Base-by-base conservation (phyloP, 331 rosid genomes). In the Saraca asoca region DNA sequence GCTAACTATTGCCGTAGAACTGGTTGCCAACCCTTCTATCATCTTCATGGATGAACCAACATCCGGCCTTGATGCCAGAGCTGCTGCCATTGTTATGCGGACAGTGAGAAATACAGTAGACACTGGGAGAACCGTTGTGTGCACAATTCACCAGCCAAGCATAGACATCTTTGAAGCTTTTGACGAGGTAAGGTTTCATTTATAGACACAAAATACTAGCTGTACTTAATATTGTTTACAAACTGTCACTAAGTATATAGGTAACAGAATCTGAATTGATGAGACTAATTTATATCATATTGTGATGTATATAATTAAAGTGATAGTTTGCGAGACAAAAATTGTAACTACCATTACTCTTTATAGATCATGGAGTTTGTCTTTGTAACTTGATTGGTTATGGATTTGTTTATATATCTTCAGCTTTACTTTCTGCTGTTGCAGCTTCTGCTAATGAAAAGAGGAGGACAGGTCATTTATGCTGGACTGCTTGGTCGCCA, bases 1-100 rank as follows among this genome's bases (percentile, higher is more conserved):
- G 82, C 66, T 91, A 7, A 88, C 98, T 0, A 82, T 91, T 37
- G 95, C 96, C 31, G 92, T 91, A n/a, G 98, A 91, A 72, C 69
- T 91, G n/a, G 95, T 91, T 16, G 97, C 95, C 9, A 91, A 91
- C 74, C 97, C 97, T 10, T 86, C 91, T 33, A 85, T 88, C 13
- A 85, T 91, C 37, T 91, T 91, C 79, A 89, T 91, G 98, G 96
- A 89, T 45, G 95, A 91, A 75, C 96, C 96, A 37, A 91, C 95
- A 38, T 89, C 96, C 5, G 96, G 96, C 5, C 64, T 91, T 9
- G 96, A 91, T 79, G 98, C 98, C 12, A 87, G 92, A 75, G 95
- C 96, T 60, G 96, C 96, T 14, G 92, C 96, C 5, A 89, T 91
- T 51, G 91, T 87, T 66, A 91, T 89, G 95, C 82, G 96, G 70